A percentile compares a stretch with the other conserved stretches of the same genome.
Conservation (phyloP, 2,329 filamentous ascomycete genomes). For the Phialocephala sp. region DNA sequence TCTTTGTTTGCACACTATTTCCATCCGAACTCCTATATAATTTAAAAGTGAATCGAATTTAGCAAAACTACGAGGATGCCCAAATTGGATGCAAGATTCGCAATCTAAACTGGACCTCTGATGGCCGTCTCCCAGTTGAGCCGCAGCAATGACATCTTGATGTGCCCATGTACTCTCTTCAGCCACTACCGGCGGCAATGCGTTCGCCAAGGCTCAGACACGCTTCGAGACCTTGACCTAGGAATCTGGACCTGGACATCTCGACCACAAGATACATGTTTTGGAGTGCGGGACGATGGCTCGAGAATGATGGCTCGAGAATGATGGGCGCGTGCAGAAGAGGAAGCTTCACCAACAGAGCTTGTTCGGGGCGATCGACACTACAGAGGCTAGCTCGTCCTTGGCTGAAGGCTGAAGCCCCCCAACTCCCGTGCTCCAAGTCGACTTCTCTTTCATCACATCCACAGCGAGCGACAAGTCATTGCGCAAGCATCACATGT, state of each 20-base stretch:
- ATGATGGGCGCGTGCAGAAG: background rate
- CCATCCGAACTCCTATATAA: background rate
- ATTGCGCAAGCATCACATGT: too few species aligned
- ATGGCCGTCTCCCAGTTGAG: too few species aligned
- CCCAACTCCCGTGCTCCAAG: too few species aligned
- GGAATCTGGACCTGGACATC: too few species aligned
- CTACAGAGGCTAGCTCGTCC: background rate
- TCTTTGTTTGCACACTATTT: background rate
- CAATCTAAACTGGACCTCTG: too few species aligned
- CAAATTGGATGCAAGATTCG: background rate
- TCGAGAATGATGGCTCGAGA: background rate
- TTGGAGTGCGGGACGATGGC: background rate
- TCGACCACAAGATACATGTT: background rate
- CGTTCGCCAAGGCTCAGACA: background rate
- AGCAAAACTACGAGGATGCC: background rate
- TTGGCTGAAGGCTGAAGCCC: too few species aligned
- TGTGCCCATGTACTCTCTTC: too few species aligned
- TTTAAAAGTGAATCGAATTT: background rate
- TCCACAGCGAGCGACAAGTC: too few species aligned
- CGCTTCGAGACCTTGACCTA: background rate
- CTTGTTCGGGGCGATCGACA: too few species aligned
- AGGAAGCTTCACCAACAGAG: conserved; percentile 11
- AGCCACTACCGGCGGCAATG: background rate
- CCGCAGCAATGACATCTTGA: too few species aligned
- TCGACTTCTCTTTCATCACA: too few species aligned